Evolutionary conservation across 2,329 filamentous ascomycete species (phyloP), one percentile per base, ranked within the genome.

Genomic region (Colletotrichum sp.): DNA sequence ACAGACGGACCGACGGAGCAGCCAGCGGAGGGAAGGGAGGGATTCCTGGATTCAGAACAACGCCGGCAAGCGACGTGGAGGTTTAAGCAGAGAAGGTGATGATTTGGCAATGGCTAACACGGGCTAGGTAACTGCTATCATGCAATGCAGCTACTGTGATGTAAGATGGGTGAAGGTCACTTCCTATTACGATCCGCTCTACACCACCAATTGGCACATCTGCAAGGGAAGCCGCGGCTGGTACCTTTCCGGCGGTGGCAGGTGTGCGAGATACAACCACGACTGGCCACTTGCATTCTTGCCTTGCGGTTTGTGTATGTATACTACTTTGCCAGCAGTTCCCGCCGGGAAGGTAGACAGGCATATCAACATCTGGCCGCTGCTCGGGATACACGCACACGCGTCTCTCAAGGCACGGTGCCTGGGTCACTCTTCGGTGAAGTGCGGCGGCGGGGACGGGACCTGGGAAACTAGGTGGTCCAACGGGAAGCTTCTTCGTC

Each of bases 341-440:
- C 55, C 55, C 55, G 55, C 55, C 55, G 55, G 55, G 10, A 24
- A 58, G 55, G 55, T 21, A 58, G 55, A 24, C 38, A n/a, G 18
- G 38, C 43, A 21, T 48, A 48, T 13, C 43, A 48, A n/a, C 43
- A 48, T 21, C 18, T 48, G 43, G 43, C 43, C n/a, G 43, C 43
- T 48, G 43, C 43, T 72, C 60, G 38, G 69, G 72, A 72, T 72
- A 75, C 72, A 67, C 57, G 72, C 69, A 70, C n/a, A 48, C 43
- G 43, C 43, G 43, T 48, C 43, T 48, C 43, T 48, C 43, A 21
- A 48, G 43, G 43, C 43, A 48, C n/a, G 10, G 43, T 48, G 38
- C 38, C 18, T 43, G 38, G 38, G 18, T 43, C 18, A n/a, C 38
- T 43, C 38, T 48, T 48, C 43, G 43, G 43, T 48, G 43, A 48